A percentile compares a stretch with the other conserved stretches of the same genome.
These are phyloP conservation scores for Aquilaria yunnanensis DNA, from an alignment of 345 rosid species.

Conservation along the genomic window DNA sequence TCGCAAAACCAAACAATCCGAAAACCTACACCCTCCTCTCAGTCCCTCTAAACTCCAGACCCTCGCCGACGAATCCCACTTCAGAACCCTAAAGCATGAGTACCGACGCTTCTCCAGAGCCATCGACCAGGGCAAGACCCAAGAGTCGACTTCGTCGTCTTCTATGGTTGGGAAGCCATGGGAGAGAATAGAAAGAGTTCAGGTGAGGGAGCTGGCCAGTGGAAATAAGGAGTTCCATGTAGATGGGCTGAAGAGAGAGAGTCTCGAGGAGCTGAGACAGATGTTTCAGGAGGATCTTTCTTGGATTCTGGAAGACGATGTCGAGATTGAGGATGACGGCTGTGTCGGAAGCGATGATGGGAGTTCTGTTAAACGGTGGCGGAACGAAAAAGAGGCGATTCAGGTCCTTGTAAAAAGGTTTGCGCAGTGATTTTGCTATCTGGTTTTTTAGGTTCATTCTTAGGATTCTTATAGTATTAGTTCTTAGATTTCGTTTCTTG, in stretches of 20 bases:
- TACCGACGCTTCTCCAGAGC: constrained; percentile 55
- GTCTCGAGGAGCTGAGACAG: constrained; percentile 59
- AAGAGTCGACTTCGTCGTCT: constrained; percentile 6
- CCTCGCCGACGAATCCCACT: constrained; percentile 47
- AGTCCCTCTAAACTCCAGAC: constrained; percentile 38
- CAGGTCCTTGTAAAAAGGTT: constrained; percentile 71
- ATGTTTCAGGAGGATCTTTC: constrained; percentile 63
- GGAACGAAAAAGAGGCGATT: constrained; percentile 60
- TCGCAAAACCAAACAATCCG: constrained; percentile 49
- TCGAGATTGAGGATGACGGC: constrained; percentile 40
- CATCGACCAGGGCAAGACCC: constrained; percentile 15
- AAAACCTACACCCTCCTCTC: constrained; percentile 24
- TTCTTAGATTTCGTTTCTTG: neutral
- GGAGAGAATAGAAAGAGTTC: constrained; percentile 70
- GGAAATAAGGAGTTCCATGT: constrained; percentile 39
- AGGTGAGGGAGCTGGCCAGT: constrained; percentile 47
- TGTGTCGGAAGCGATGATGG: constrained; percentile 20
- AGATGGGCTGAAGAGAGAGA: constrained; percentile 39
- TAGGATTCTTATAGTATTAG: neutral
- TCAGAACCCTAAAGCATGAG: constrained; percentile 44
- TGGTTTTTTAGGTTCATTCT: neutral
- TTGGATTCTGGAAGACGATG: constrained; percentile 85
- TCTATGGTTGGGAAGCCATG: constrained; percentile 73
- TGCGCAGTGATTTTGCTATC: neutral
- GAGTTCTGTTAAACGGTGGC: constrained; percentile 49